Conservation (phyloP, 495 filamentous ascomycete species). For the Geoglossum glabrum region DNA sequence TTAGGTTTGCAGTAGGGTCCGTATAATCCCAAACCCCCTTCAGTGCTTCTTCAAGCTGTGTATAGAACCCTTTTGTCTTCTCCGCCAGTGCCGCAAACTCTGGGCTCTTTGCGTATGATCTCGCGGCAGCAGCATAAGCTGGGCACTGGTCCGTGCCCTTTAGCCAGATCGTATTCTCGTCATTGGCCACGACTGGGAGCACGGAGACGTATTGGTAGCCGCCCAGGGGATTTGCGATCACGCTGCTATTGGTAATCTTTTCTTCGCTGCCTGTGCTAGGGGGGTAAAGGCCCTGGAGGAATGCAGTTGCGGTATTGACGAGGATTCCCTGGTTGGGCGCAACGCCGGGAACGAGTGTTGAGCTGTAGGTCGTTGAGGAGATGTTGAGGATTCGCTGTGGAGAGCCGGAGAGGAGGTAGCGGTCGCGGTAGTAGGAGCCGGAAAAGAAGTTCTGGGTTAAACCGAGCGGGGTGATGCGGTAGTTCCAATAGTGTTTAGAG, state of each 20-base stretch:
- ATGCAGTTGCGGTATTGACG: constrained; percentile 34
- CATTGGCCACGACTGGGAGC: constrained; percentile 22
- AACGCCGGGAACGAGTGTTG: constrained; percentile 35
- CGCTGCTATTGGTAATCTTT: constrained; percentile 31
- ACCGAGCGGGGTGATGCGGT: constrained; percentile 34
- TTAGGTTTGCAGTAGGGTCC: constrained; percentile 45
- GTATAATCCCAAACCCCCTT: constrained; percentile 32
- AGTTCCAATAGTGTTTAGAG: background rate
- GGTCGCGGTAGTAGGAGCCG: constrained; percentile 39
- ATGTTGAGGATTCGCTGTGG: constrained; percentile 35
- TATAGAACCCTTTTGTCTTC: constrained; percentile 44
- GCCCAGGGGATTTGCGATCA: constrained; percentile 30
- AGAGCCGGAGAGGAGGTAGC: constrained; percentile 34
- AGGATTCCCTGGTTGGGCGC: constrained; percentile 41
- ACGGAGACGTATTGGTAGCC: constrained; percentile 44
- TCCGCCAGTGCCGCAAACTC: constrained; percentile 32
- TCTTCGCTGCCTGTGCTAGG: constrained; percentile 17
- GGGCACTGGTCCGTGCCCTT: constrained; percentile 36
- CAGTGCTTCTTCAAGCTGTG: constrained; percentile 37
- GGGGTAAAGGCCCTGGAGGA: constrained; percentile 44
- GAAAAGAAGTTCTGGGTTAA: constrained; percentile 39
- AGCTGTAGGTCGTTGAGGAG: constrained; percentile 31
- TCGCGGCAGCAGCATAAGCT: constrained; percentile 43
- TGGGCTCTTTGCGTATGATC: constrained; percentile 45
- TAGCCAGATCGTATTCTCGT: constrained; percentile 37